Evolutionary conservation across 192 early-diverging fungal genomes (phyloP).

Genomic region (Backusella liffmaniae): DNA sequence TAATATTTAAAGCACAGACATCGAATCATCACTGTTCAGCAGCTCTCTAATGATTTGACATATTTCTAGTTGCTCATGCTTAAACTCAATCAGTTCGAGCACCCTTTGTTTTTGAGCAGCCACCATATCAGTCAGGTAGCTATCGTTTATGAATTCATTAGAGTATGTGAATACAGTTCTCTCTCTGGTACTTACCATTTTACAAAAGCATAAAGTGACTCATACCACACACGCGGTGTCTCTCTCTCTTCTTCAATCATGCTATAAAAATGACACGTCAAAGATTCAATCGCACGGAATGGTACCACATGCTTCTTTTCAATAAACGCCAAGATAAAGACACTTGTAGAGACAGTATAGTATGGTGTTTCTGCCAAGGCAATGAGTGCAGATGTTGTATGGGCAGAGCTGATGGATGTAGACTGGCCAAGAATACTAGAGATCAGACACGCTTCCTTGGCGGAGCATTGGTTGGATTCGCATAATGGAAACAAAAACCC

Average conservation of each 20-base stretch:
- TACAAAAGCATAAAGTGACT: conserved; percentile 4
- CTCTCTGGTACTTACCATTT: not conserved
- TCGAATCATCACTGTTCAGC: not conserved
- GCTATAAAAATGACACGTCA: not conserved
- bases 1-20: not conserved
- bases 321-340: conserved; percentile 3
- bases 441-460: not conserved
- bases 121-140: not conserved
- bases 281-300: conserved; percentile 1
- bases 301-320: conserved; percentile 9
- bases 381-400: not conserved
- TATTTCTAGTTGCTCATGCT: not conserved
- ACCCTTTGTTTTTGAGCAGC: not conserved
- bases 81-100: not conserved
- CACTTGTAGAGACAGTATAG: not conserved
- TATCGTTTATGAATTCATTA: not conserved
- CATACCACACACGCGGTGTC: conserved; percentile 10
- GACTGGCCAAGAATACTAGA: not conserved
- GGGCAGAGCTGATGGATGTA: not conserved
- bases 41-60: not conserved
- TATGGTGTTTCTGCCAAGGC: not conserved
- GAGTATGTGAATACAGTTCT: not conserved
- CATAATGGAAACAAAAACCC: conserved; percentile 10
- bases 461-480: not conserved
- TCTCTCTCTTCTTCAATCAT: not conserved